Evolutionary conservation across 164 flowering plant genomes (phyloP), one percentile per base, ranked within the genome.

Genomic region (Euptelea pleiosperma): DNA sequence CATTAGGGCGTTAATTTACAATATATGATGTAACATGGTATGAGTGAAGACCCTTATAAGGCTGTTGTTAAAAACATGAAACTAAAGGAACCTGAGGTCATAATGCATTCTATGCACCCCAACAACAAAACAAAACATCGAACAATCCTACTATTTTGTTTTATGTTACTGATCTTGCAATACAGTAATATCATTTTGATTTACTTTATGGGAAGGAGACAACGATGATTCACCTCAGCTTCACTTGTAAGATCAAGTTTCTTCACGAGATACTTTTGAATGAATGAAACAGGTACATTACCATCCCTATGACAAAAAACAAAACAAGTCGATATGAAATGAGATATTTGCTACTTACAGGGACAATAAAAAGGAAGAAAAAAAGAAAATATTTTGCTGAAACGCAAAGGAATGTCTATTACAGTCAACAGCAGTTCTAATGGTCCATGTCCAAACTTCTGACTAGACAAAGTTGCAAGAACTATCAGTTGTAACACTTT

Each of bases 231-330:
- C 40, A 88, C 98, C 92, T 90, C 96, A 31, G 80, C 67, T 75
- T 88, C 97, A 73, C 75, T 80, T 24, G 61, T 66, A 58, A 93
- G 99, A 63, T 82, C 75, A 40, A 94, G 85, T 75, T 88, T 94
- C 78, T 69, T 74, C 55, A 71, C 71, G 37, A 94, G 75, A 74
- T 91, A 91, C 72, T 89, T 88, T 36, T 86, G 94, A 64, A 93
- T 85, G 49, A 63, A 73, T 12, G 89, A 85, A 60, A 86, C 84
- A 11, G 91, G 84, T 57, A 89, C 52, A 48, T 60, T 78, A 31
- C 91, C 84, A 73, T 91, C 93, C 82, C 97, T 94, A 75, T 44
- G n/a, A 73, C 59, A 75, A 18, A 52, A 44, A 21, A 50, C 37
- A 40, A 58, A 35, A 21, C 28, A 39, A 39, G 18, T 19, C 22